Base-by-base conservation (phyloP, 345 rosid genomes). In the Syzygium jambos region DNA sequence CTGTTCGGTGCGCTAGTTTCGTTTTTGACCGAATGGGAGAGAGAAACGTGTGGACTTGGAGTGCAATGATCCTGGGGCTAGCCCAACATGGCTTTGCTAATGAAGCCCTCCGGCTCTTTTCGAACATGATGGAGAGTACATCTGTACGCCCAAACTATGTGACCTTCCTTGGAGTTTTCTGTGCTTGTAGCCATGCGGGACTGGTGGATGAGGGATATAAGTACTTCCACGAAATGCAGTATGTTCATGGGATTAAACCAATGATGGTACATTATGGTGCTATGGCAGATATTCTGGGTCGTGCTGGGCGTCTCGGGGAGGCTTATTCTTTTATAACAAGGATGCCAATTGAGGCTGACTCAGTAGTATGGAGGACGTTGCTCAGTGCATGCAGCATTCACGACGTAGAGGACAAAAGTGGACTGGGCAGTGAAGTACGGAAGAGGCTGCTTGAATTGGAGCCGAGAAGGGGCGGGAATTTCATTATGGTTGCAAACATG, bases 21-120 rank as follows among this genome's bases (percentile, higher is more conserved):
- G 94, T 93, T 85, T 96, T 97, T 84, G 85, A 90, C 38, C 91
- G 89, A 87, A 92, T 95, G 94, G 51, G 61, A 78, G 92, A 93
- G 73, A 96, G 84, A 90, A 95, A 95, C 87, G 96, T 95, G 29
- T 94, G 99, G 99, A 93, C 98, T 56, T 96, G 98, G 98, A 95
- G 97, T 88, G 96, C 99, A 8, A 96, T 98, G 98, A 98, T 96
- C 30, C 85, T 92, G 88, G 98, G 99, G 86, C 88, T 95, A 54
- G 98, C 99, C 88, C 96, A 95, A 78, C 93, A 95, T 85, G 98
- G 98, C 21, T 94, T 88, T 73, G 97, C 98, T 11, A 84, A 89
- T 15, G 95, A 95, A 91, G 94, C 95, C 5, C 93, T 96, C 61
- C 57, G 86, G 21, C 92, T 96, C 51, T 98, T 95, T 51, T 88